Base-by-base conservation (phyloP, 2,329 filamentous ascomycete genomes). In the Chaetomium globosum region DNA sequence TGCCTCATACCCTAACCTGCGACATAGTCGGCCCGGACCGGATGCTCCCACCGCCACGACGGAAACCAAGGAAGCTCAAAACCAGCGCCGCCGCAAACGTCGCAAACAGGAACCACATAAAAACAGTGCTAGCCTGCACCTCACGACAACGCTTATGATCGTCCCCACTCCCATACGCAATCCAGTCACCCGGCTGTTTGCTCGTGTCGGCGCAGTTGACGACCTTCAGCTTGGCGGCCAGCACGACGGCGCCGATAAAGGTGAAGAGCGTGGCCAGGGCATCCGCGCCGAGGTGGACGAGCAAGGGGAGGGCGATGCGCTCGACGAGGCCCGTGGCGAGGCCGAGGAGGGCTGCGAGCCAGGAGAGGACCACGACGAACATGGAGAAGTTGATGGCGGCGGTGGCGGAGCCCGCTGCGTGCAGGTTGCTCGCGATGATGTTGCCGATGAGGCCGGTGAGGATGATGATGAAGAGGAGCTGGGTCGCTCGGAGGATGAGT, bases 71-170 rank as follows among this genome's bases (percentile, higher is more conserved):
- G 72, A 87, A 75, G 63, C 83, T 78, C 68, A 90, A 82, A 73
- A 85, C 79, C 53, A 87, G 75, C 49, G 83, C 82, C 3, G 80
- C 86, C 31, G 80, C 78, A 73, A 89, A 90, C 30, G 83, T 81
- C 48, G 80, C 82, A 75, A 89, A 91, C 57, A 91, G 83, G 79
- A 93, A 93, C 89, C 89, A 94, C 78, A 92, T 83, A 79, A 94
- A 94, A 46, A 86, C 89, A 39, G 85, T 86, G 68, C 85, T 84
- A 46, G 90, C 90, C 79, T 93, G 90, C 19, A 91, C 85, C 78
- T 92, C 87, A 68, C 85, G 87, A 79, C 91, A 93, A 69, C 89
- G 85, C 80, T 88, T 87, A 74, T 81, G 76, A 66, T 83, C 80
- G 76, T 88, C 75, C 67, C 69, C 66, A 54, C 87, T 87, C 64